Conservation (phyloP, 139 green algal genomes). For the Gonium pectorale region DNA sequence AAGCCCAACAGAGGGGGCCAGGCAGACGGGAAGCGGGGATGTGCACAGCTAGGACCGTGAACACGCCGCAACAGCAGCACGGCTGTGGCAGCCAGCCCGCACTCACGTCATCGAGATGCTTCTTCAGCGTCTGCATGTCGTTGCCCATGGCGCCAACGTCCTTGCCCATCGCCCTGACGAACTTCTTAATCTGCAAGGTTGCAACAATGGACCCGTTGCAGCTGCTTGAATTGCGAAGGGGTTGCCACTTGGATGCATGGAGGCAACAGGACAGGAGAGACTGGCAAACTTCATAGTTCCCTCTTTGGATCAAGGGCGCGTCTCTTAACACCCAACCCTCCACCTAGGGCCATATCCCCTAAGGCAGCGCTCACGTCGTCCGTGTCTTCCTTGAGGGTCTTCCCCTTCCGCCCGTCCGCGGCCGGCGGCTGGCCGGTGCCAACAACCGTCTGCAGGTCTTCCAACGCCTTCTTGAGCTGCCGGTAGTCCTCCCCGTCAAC, state of each 20-base stretch:
- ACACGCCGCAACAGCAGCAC: no score
- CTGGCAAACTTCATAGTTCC: no score
- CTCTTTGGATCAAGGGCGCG: no score
- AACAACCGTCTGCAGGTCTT: constrained; percentile 17
- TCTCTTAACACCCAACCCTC: no score
- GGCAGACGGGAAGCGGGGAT: background rate
- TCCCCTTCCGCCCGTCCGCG: constrained; percentile 20
- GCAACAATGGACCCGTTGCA: no score
- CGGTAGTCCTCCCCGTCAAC: constrained; percentile 11
- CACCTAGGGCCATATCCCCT: no score
- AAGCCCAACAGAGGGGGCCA: background rate
- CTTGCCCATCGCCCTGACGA: constrained; percentile 46
- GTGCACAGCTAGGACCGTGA: no score
- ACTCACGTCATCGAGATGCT: constrained; percentile 42
- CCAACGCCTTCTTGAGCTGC: constrained; percentile 27
- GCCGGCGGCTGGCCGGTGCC: background rate
- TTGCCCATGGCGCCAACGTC: constrained; percentile 48
- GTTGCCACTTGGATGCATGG: no score
- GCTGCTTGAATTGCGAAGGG: no score
- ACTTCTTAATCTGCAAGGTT: constrained; percentile 49
- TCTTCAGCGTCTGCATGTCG: constrained; percentile 47
- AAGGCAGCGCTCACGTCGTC: constrained; percentile 36
- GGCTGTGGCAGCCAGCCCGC: no score
- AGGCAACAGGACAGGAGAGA: no score
- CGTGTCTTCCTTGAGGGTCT: constrained; percentile 44